phyloP scores from a whole-genome alignment of 345 rosid species.

The Gossypium stocksii region DNA sequence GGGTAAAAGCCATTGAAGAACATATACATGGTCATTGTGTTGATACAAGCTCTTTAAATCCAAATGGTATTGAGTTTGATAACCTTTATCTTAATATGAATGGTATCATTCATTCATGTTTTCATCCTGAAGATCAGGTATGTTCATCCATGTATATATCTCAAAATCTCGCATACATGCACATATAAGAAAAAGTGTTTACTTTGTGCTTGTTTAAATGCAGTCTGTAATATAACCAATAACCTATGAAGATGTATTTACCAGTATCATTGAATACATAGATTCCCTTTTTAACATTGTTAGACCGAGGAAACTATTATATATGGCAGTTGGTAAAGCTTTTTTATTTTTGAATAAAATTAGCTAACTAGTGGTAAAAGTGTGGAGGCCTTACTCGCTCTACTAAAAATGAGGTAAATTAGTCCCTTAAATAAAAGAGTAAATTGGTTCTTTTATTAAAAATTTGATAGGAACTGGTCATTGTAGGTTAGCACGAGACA shows the following conservation, averaged over 20 bases:
- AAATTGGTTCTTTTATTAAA: too few species aligned
- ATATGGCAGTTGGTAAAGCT: conserved; percentile 25
- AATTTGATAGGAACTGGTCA: too few species aligned
- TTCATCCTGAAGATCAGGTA: conserved; percentile 24
- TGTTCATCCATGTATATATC: too few species aligned
- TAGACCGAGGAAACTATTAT: conserved; percentile 26
- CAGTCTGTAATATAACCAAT: conserved; percentile 19
- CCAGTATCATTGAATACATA: conserved; percentile 16
- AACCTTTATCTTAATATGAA: conserved; percentile 34
- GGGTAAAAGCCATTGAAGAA: conserved; percentile 15
- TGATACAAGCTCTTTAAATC: conserved; percentile 13
- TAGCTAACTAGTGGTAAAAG: too few species aligned
- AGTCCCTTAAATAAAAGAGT: too few species aligned
- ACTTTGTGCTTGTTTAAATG: neutral
- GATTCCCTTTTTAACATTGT: conserved; percentile 25
- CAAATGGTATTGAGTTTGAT: conserved; percentile 28
- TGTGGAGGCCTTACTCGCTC: too few species aligned
- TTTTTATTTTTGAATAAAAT: too few species aligned
- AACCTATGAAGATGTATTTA: conserved; percentile 21
- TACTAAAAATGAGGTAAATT: too few species aligned
- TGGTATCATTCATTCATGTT: conserved; percentile 33
- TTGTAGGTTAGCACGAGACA: too few species aligned
- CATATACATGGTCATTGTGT: too few species aligned
- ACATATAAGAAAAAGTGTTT: too few species aligned
- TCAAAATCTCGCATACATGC: too few species aligned